Base-by-base conservation (phyloP, 768 basidiomycete species). In the Trametes punicea region DNA sequence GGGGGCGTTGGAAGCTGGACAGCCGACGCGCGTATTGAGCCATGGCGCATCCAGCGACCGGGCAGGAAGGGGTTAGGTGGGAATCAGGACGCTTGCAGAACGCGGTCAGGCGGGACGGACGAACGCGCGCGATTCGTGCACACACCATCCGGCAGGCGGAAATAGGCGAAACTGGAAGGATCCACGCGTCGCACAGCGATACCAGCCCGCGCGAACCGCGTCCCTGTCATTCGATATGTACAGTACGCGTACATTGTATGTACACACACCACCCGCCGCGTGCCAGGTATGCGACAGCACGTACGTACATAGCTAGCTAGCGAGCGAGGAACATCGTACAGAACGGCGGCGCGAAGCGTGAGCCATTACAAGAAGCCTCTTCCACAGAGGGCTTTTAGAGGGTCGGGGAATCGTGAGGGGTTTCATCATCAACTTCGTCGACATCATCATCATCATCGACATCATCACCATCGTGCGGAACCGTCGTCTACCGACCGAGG, bases 341-440 rank as follows among this genome's bases (percentile, higher is more conserved):
- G n/a, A n/a, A n/a, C n/a, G n/a, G n/a, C n/a, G n/a, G n/a, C n/a
- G 13, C 13, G 58, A 41, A 51, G 52, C 58, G 42, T 45, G 49
- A 6, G 7, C 31, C 13, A 6, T 13, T 6, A 13, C 30, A 59
- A 48, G 51, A 50, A 48, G 45, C 57, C 57, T 36, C 51, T 46
- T 23, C 20, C 29, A 33, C 23, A 49, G 54, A 42, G 58, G 58
- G 53, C 58, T 60, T 60, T 60, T 60, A 18, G 39, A 27, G 16
- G 10, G 11, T 51, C 20, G 26, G 39, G 30, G 16, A n/a, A 15
- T 30, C 18, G 50, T 21, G 31, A 34, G 29, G 11, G n/a, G 51
- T 21, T 36, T 36, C 39, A 36, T 50, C 48, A 20, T 39, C 48
- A 40, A n/a, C 49, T 10, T 23, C 50, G 10, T 42, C 36, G 26